Base-by-base conservation (phyloP, 495 filamentous ascomycete species). In the Venustampulla echinocandica region DNA sequence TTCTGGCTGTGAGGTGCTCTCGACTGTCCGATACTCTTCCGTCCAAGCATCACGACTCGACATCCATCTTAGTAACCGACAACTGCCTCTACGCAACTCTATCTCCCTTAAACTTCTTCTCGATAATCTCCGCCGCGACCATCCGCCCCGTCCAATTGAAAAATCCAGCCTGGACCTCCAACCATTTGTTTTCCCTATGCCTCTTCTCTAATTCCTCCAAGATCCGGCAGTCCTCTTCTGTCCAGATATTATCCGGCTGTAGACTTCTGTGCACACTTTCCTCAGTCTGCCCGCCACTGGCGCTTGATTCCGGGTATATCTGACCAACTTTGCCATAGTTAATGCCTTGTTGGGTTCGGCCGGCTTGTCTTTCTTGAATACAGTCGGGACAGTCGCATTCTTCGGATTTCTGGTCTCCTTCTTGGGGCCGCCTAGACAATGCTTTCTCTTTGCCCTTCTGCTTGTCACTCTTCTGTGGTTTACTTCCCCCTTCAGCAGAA, bases 111-210 rank as follows among this genome's bases (percentile, higher is more conserved):
- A 64, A 64, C 58, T 64, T 64, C 22, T 46, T 25, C 57, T 57
- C 50, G 30, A 69, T 49, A n/a, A 64, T 20, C 33, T 59, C 53
- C 1, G 40, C 42, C 7, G 40, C 44, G 1, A 68, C 47, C 56
- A 59, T 58, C 35, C 59, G 53, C 1, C 64, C 65, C 1, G 65
- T 64, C 37, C 53, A 46, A 32, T 63, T 64, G 25, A 54, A 64
- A 53, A 69, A 68, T 0, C 47, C 58, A 21, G 58, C 47, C 28
- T 63, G 56, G 20, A 68, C 54, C 5, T 57, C 23, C 18, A 63
- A 43, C 58, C 60, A 66, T 46, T 59, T 64, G 27, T 57, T 32
- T 30, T 52, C 42, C 6, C 38, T 38, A 39, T 59, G 51, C 19
- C 49, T 47, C 6, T 46, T 53, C 42, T 60, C 59, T 43, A 64